These are phyloP conservation scores for Wallacemonas sp. DNA, from an alignment of 208 protist species.

Conservation along the genomic window DNA sequence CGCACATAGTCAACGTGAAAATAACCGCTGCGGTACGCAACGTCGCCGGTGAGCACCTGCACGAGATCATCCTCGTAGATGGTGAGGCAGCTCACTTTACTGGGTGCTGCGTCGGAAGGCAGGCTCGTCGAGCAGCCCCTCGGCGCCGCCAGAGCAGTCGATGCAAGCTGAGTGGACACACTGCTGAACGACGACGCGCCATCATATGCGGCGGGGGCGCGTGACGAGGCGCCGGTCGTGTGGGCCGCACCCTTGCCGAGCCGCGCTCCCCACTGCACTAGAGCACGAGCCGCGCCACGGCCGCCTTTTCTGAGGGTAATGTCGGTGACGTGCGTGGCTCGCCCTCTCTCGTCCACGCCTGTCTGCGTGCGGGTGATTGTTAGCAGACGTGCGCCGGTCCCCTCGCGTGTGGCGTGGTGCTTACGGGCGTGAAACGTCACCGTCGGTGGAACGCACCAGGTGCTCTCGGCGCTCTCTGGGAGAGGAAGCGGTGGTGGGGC, in stretches of 20 bases:
- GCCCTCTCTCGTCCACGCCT: not conserved
- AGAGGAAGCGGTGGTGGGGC: not conserved
- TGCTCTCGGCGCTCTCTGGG: not conserved
- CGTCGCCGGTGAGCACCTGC: conserved; percentile 37
- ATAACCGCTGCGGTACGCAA: conserved; percentile 45
- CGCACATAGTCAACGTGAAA: conserved; percentile 54
- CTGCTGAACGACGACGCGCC: too few species aligned
- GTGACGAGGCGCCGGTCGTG: too few species aligned
- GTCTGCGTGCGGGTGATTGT: conserved; percentile 10
- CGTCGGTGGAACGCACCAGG: not conserved
- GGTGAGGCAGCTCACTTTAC: not conserved
- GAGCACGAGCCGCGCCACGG: not conserved
- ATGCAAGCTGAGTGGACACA: too few species aligned
- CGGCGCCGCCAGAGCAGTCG: too few species aligned
- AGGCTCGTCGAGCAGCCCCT: too few species aligned
- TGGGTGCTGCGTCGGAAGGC: too few species aligned
- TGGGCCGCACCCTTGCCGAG: too few species aligned
- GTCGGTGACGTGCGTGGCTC: too few species aligned
- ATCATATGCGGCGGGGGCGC: too few species aligned
- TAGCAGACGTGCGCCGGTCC: conserved; percentile 38
- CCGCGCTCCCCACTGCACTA: not conserved
- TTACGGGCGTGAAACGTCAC: conserved; percentile 43
- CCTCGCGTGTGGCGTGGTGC: conserved; percentile 57
- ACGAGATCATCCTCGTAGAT: conserved; percentile 27
- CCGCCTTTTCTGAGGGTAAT: too few species aligned